Evolutionary conservation across 1,284 basidiomycete species (phyloP), one percentile per base, ranked within the genome.

Genomic region (Kalmanozyma brasiliensis): DNA sequence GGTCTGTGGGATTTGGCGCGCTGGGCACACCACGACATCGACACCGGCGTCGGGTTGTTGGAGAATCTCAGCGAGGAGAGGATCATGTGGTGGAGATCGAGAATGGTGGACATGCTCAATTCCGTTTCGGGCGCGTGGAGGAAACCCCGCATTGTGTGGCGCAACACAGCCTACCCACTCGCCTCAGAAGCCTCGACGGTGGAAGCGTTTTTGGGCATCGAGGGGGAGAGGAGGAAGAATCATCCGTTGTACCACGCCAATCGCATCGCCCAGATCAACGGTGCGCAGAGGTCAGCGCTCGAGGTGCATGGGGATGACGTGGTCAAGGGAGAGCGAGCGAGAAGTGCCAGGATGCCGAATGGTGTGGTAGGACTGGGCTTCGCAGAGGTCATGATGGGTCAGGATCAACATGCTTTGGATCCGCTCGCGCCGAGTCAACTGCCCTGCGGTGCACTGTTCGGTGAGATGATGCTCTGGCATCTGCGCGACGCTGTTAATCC

Each of bases 1-100:
- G 79, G 81, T 8, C 59, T 79, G 33, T 84, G 81, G 79, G 83
- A 84, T 49, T 63, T 84, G 35, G 83, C 83, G 0, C 63, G 75
- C 16, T 84, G 80, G 77, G 82, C 83, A 5, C 66, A 75, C 43
- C 69, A 82, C 52, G 83, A 84, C 47, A 62, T 77, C 13, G 71
- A 64, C 5, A 74, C 61, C 6, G 60, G 69, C 20, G 52, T 63
- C 9, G 70, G 68, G 16, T 62, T 81, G 30, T 51, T 70, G 16
- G 65, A 71, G 40, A 76, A 77, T n/a, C 66, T 84, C 1, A 52
- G 65, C 3, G 73, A 77, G 32, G 77, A 81, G 10, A 64, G 83
- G 3, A 48, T 84, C 26, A 76, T 79, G 19, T 79, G 78, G 78
- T 84, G 82, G 78, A 55, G 81, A 11, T 70, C 74, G 8, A 43